phyloP scores from a whole-genome alignment of 164 flowering plant genomes.

The Buxus sempervirens region DNA sequence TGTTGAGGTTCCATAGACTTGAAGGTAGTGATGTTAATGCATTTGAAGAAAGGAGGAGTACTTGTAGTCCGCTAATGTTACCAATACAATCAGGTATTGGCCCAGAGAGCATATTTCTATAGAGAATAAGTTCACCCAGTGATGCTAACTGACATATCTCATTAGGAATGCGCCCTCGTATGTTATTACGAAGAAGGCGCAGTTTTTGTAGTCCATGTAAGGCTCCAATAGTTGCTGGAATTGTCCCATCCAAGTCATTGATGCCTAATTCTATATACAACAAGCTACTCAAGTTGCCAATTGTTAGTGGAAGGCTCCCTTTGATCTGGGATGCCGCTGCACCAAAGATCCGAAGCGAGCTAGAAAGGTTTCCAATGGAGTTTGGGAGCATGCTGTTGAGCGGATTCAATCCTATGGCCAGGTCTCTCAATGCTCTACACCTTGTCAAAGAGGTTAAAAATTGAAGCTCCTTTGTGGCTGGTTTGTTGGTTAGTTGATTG shows the following conservation, averaged over 20 bases:
- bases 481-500: neutral
- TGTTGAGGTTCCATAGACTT: neutral
- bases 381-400: neutral
- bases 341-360: neutral
- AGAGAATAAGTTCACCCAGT: neutral
- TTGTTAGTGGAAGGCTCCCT: neutral
- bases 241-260: neutral
- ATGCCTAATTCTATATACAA: too few species aligned
- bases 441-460: neutral
- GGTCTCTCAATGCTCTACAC: neutral
- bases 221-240: neutral
- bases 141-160: neutral
- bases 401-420: neutral
- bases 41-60: neutral
- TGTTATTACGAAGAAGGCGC: neutral
- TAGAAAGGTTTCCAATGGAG: slow-evolving; percentile 6
- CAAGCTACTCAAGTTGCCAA: neutral
- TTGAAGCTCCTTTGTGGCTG: neutral
- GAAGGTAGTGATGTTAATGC: neutral
- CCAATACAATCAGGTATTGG: neutral
- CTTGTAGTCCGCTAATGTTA: neutral
- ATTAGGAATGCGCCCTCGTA: neutral
- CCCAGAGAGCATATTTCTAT: neutral
- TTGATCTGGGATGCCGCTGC: neutral
- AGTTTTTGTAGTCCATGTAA: neutral